Base-by-base conservation (phyloP, 768 basidiomycete genomes). In the Jaapia argillacea region DNA sequence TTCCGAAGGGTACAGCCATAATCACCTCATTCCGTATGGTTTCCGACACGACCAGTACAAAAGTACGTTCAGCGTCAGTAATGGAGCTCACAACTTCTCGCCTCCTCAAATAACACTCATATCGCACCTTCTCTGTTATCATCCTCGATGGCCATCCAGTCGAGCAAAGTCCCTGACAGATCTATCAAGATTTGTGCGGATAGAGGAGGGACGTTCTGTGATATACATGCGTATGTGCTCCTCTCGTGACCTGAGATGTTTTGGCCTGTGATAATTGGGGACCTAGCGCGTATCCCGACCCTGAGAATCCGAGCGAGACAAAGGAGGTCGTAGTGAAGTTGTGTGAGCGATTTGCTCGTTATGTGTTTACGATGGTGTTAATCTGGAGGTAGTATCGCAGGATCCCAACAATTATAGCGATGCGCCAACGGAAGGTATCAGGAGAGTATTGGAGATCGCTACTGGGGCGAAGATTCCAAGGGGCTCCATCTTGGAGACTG, bases 341-440 rank as follows among this genome's bases (percentile, higher is more conserved):
- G 1, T 64, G 88, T 81, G 58, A 51, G 83, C 67, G 21, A 24
- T 4, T 36, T n/a, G 6, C 13, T 6, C 16, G 25, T 12, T 13
- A 13, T 38, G 20, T 38, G 7, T 33, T 7, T 13, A 21, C 37
- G 7, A 10, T 21, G 22, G 37, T 38, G 10, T 38, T 21, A 10
- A 38, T 6, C 28, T 33, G 24, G 6, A 40, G 7, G 6, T 57
- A 90, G 88, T 97, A 27, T 93, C 90, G 0, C 85, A 89, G 60
- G 93, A 98, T 63, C 78, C 85, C 0, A 68, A 65, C 14, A 91
- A 92, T 56, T 98, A 98, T 61, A 62, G 64, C 2, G 93, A 98
- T 66, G 93, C 93, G 1, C 93, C 94, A 0, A 94, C 90, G 0
- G 92, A 97, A 60, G 93, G 91, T 1, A 90, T 93, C 48, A 70